Base-by-base conservation (phyloP, 2,329 filamentous ascomycete species). In the Pezicula rhizophila region DNA sequence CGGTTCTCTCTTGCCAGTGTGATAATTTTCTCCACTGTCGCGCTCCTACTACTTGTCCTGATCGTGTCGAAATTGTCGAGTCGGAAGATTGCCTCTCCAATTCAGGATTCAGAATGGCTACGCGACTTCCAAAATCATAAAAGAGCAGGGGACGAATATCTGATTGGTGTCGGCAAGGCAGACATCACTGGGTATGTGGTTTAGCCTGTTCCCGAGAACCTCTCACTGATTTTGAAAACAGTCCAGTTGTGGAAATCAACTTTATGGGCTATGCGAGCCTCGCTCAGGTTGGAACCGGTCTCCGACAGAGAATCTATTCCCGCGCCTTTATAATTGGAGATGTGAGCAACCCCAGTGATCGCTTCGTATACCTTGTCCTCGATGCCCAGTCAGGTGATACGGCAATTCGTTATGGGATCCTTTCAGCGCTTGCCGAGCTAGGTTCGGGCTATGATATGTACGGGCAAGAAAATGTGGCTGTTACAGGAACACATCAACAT, bases 401-500 rank as follows among this genome's bases (percentile, higher is more conserved):
- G 0, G 91, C 89, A 1, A 76, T 96, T 35, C 80, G 91, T 10
- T 81, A 90, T 66, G 91, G 91, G 20, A 89, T 96, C 34, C 69
- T 96, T n/a, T 77, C 91, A 51, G 87, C 80, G 2, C 73, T 96
- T 7, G 72, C 75, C 31, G 73, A 70, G 1, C 70, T 95, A 5
- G 92, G 91, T 0, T 66, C 73, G 12, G 82, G 84, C 2, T 96
- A 93, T 64, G 72, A 79, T 1, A 70, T 84, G 41, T 97, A 96
- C 66, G 79, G 76, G 33, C 78, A 86, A 60, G 78, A 85, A 61
- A 96, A 96, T 60, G 70, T 96, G 25, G 92, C 92, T 26, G 78
- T 97, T 17, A 95, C 89, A 0, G 92, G 90, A 48, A 96, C 92
- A 0, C 92, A 97, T 66, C 90, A 87, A 23, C 92, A 96, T 68